Evolutionary conservation across 768 basidiomycete species (phyloP), one percentile per base, ranked within the genome.

Genomic region (Candolleomyces eurysporus): DNA sequence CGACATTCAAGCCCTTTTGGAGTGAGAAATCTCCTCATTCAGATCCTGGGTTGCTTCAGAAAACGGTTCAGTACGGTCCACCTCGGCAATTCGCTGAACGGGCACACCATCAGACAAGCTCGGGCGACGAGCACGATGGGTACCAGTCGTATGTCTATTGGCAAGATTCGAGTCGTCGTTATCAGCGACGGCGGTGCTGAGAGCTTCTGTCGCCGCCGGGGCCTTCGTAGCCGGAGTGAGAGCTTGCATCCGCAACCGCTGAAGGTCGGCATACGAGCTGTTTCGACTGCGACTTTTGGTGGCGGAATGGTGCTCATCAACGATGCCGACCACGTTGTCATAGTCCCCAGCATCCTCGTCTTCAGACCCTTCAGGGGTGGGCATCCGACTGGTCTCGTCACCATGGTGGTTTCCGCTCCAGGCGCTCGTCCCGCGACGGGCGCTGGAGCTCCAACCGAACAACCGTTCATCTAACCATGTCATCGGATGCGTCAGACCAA

Each of bases 381-480:
- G 82, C 19, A 86, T 77, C 51, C 87, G 76, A 75, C 84, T 91
- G 70, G 72, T 78, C 69, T 88, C 87, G 53, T 84, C 85, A 67
- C 74, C 77, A 45, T 73, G 36, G 36, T 36, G 73, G 32, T 69
- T 71, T 17, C 85, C 90, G 36, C 85, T 85, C 94, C 93, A 95
- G n/a, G 86, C 92, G 67, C 89, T 92, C 3, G 92, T 92, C n/a
- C 93, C 91, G 52, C 84, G 85, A 53, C 75, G 78, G 1, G 91
- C 83, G 65, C 89, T 92, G 57, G 85, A 82, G 72, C 87, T 88
- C 94, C 92, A 96, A 48, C 94, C 95, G 70, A 96, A 97, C 26
- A 97, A 81, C 8, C 92, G 87, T 74, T 96, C 95, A 72, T 97
- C 94, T 16, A 96, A 82, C 94, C 94, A 96, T 14, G 90, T 88